Percentiles rank a stretch among this genome's conserved stretches.
Evolutionary conservation across 2,329 filamentous ascomycete genomes (phyloP).

Genomic region (Chaetothyriales sp.): DNA sequence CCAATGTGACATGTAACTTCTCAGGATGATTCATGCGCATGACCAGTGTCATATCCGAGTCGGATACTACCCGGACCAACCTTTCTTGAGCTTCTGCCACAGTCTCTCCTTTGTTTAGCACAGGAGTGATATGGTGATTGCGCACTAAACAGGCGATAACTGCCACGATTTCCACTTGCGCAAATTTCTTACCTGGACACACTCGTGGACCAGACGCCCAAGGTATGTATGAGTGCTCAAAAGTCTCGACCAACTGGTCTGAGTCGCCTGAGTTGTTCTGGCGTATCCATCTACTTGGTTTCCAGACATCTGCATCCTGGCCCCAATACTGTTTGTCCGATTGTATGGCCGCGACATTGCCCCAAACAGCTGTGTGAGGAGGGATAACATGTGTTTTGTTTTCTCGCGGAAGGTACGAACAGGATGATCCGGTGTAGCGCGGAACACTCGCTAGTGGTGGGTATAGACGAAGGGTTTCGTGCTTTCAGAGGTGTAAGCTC

Average conservation of each 20-base stretch:
- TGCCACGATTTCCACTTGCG: constrained; percentile 27
- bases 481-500: constrained; percentile 4
- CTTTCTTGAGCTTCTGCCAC: too few species aligned
- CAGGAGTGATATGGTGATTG: too few species aligned
- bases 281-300: constrained; percentile 20
- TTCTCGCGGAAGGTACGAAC: neutral
- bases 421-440: constrained; percentile 6
- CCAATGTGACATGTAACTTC: too few species aligned
- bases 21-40: too few species aligned
- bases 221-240: constrained; percentile 16
- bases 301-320: constrained; percentile 17
- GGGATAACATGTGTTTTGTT: constrained; percentile 11
- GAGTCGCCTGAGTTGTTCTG: neutral
- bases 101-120: too few species aligned
- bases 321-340: constrained; percentile 21
- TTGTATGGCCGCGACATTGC: constrained; percentile 21
- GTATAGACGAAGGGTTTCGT: constrained; percentile 20
- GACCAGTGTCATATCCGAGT: too few species aligned
- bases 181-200: constrained; percentile 25
- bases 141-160: too few species aligned
- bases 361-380: constrained; percentile 13
- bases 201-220: constrained; percentile 22
- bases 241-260: constrained; percentile 4
- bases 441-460: constrained; percentile 14
- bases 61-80: too few species aligned